These are phyloP conservation scores for Arachis hypogaea DNA, from an alignment of 306 rosid species.

Conservation along the genomic window DNA sequence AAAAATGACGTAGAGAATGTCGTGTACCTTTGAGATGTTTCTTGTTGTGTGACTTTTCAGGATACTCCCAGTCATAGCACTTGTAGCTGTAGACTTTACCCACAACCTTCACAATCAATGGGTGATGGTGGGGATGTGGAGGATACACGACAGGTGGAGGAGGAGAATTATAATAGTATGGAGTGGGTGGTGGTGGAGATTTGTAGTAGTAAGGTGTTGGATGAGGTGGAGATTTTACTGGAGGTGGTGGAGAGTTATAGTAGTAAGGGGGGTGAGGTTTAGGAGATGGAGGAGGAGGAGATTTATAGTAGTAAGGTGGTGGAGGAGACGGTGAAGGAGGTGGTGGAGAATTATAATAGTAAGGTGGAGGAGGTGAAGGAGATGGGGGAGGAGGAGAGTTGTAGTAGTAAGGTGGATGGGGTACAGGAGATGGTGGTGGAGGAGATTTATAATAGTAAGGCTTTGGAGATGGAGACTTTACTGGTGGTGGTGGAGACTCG, in stretches of 20 bases:
- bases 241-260: slow-evolving; percentile 34
- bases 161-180: slow-evolving; percentile 52
- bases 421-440: neutral
- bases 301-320: slow-evolving; percentile 23
- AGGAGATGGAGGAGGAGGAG: slow-evolving; percentile 24
- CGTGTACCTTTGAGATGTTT: slow-evolving; percentile 80
- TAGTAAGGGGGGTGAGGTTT: slow-evolving; percentile 15
- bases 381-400: slow-evolving; percentile 19
- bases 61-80: slow-evolving; percentile 79
- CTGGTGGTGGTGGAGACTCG: slow-evolving; percentile 49
- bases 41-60: slow-evolving; percentile 82
- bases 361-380: neutral
- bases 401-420: slow-evolving; percentile 27
- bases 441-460: slow-evolving; percentile 22
- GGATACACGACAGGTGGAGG: slow-evolving; percentile 55
- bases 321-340: slow-evolving; percentile 30
- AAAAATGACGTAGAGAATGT: neutral
- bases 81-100: slow-evolving; percentile 85
- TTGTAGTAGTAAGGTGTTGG: slow-evolving; percentile 30
- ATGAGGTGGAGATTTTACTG: slow-evolving; percentile 17
- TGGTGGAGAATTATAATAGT: slow-evolving; percentile 4
- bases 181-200: slow-evolving; percentile 58
- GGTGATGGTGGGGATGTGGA: slow-evolving; percentile 59
- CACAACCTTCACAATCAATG: slow-evolving; percentile 77
- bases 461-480: slow-evolving; percentile 17